Conservation (phyloP, 306 rosid genomes). For the Cajanus cajan region DNA sequence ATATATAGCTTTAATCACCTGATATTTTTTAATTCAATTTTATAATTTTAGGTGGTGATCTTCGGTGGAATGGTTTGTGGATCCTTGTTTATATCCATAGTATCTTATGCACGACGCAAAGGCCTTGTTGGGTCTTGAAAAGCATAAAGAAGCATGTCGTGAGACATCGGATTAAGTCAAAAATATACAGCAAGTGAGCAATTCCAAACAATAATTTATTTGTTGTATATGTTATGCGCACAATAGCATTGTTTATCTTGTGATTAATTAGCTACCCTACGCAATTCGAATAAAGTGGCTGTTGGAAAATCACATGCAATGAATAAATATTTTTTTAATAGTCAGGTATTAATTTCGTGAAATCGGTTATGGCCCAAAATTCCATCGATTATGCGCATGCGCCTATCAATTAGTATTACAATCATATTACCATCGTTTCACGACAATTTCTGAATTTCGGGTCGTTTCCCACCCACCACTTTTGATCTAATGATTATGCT, state of each 20-base stretch:
- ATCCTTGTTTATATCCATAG: constrained; percentile 54
- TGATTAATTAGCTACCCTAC: not conserved
- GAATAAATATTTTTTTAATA: not conserved
- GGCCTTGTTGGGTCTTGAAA: constrained; percentile 88
- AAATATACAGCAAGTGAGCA: not conserved
- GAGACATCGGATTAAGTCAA: constrained; percentile 4
- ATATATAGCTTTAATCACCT: not conserved
- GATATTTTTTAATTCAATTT: not conserved
- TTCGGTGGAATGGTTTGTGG: constrained; percentile 56
- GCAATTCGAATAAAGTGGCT: not conserved
- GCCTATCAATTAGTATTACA: constrained; percentile 1
- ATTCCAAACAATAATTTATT: not conserved
- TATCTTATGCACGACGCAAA: constrained; percentile 80
- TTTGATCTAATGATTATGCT: not conserved
- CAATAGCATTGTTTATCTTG: not conserved
- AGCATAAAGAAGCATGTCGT: constrained; percentile 10
- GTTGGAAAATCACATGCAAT: not conserved
- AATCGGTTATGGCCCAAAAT: not conserved
- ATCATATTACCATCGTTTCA: not conserved
- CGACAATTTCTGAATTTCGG: not conserved
- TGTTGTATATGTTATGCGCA: not conserved
- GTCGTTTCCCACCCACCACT: not conserved
- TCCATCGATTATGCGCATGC: constrained; percentile 15
- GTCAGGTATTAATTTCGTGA: too few species aligned
- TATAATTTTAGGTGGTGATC: constrained; percentile 65